Percentiles rank a stretch among this genome's conserved stretches.
Conservation (phyloP, 768 basidiomycete genomes). For the Suillus subluteus region DNA sequence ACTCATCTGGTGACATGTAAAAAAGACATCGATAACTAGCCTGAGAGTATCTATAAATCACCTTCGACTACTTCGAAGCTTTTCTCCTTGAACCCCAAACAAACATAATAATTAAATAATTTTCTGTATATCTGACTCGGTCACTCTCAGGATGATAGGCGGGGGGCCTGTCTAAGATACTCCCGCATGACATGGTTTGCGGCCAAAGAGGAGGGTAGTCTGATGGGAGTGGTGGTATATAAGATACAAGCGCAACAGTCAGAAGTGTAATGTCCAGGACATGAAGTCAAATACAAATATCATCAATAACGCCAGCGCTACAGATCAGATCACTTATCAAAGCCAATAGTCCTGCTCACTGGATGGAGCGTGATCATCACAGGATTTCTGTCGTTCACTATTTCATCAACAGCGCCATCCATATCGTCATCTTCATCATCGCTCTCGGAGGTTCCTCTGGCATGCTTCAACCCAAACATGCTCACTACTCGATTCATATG, state of each 20-base stretch:
- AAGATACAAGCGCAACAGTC: conserved; percentile 9
- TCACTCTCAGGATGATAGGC: no score
- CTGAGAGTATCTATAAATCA: no score
- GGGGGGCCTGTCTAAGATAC: not conserved
- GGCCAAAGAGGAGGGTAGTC: not conserved
- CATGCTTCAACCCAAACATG: conserved; percentile 60
- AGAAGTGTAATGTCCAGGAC: conserved; percentile 5
- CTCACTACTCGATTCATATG: conserved; percentile 55
- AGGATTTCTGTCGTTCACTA: conserved; percentile 49
- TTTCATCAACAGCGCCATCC: conserved; percentile 46
- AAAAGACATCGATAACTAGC: no score
- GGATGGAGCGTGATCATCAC: conserved; percentile 61
- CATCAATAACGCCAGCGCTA: not conserved
- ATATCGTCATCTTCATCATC: conserved; percentile 58
- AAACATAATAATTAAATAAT: no score
- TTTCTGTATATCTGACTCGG: no score
- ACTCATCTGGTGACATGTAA: no score
- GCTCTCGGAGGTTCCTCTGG: conserved; percentile 58
- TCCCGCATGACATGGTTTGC: not conserved
- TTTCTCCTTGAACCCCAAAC: no score
- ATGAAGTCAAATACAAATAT: conserved; percentile 9
- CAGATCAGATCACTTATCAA: conserved; percentile 32
- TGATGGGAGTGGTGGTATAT: conserved; percentile 6
- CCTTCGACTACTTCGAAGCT: no score
- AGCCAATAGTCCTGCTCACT: conserved; percentile 62